A percentile compares a stretch with the other conserved stretches of the same genome.
Evolutionary conservation across 2,329 filamentous ascomycete species (phyloP).

Genomic region (Sordariomycetes sp.): DNA sequence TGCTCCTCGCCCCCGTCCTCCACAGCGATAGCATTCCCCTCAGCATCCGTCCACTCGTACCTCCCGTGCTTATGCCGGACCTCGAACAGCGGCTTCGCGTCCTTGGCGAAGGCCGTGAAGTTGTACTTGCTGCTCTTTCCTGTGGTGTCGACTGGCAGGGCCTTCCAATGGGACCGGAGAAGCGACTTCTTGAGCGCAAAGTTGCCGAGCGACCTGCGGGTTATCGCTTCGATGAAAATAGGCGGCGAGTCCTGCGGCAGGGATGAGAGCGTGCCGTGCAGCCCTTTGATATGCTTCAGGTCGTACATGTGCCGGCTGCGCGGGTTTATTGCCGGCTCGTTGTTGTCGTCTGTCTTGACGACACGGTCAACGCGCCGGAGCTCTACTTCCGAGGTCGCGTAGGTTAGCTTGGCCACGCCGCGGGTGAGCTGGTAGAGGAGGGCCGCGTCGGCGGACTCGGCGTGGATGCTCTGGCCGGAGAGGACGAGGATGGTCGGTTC

Average conservation of each 20-base stretch:
- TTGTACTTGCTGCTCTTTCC: conserved; percentile 9
- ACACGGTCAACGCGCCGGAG: conserved; percentile 13
- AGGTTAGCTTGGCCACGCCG: conserved; percentile 10
- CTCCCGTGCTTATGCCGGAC: conserved; percentile 8
- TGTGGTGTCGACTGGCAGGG: conserved; percentile 6
- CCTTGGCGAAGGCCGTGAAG: conserved; percentile 8
- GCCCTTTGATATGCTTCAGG: conserved; percentile 15
- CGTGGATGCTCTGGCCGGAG: conserved; percentile 12
- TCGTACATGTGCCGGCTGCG: conserved; percentile 21
- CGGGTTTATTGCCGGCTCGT: conserved; percentile 14
- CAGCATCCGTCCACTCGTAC: conserved; percentile 11
- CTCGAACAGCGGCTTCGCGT: conserved; percentile 12
- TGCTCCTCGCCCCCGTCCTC: conserved; percentile 10
- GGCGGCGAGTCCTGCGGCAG: background rate
- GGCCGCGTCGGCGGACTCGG: conserved; percentile 10
- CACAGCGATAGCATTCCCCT: conserved; percentile 11
- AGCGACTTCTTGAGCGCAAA: conserved; percentile 8
- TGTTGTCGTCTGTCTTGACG: conserved; percentile 10
- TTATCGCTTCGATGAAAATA: background rate
- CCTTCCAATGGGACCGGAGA: conserved; percentile 7
- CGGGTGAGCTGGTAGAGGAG: conserved; percentile 15
- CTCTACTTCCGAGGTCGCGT: conserved; percentile 10
- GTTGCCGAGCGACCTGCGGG: conserved; percentile 4
- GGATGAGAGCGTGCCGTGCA: background rate
- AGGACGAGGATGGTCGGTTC: conserved; percentile 15